Evolutionary conservation across 2,329 filamentous ascomycete genomes (phyloP).

Genomic region (Pyricularia grisea): DNA sequence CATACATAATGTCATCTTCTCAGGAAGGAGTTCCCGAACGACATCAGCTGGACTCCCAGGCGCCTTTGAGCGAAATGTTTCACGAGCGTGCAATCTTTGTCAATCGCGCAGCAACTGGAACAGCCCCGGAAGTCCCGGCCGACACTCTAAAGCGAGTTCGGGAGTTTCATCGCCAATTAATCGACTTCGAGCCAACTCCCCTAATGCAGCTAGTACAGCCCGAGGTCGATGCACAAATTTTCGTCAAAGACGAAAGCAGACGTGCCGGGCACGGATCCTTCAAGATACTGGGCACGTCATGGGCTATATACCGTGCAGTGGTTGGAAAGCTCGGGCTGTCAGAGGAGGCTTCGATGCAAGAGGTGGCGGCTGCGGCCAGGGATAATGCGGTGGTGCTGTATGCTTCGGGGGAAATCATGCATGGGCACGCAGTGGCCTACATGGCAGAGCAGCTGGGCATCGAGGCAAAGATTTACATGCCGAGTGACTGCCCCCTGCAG

Average conservation of each 20-base stretch:
- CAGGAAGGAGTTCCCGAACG: not conserved
- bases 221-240: constrained; percentile 45
- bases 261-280: constrained; percentile 65
- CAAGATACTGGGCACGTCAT: constrained; percentile 74
- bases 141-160: not conserved
- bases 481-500: constrained; percentile 39
- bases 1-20: not conserved
- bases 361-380: constrained; percentile 23
- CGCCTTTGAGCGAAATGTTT: not conserved
- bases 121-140: not conserved
- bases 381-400: constrained; percentile 21
- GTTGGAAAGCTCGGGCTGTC: constrained; percentile 31
- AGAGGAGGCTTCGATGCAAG: constrained; percentile 29
- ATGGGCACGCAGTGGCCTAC: constrained; percentile 61
- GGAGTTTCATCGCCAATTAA: constrained; percentile 48
- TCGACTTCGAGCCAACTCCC: constrained; percentile 44
- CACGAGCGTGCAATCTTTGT: not conserved
- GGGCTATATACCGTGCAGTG: constrained; percentile 56
- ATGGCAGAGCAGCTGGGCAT: constrained; percentile 55
- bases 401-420: constrained; percentile 67
- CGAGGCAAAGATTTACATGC: constrained; percentile 51
- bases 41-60: not conserved
- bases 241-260: constrained; percentile 62
- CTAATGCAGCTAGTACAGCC: constrained; percentile 34
- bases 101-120: not conserved